Evolutionary conservation across 179 eudicot species (phyloP).

Genomic region (Beta corolliflora): DNA sequence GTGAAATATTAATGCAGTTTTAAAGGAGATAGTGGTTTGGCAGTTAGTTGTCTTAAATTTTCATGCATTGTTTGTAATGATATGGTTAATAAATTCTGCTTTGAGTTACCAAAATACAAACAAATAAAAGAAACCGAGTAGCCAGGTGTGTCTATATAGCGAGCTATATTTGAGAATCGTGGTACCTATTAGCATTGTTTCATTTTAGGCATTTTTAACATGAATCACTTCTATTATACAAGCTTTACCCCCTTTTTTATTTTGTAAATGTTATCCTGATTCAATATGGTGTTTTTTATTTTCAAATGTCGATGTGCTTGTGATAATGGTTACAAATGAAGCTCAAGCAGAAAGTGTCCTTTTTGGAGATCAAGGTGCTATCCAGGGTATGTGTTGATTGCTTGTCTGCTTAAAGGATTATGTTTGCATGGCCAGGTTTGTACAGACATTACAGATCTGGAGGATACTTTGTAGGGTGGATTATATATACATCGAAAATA

Average conservation of each 20-base stretch:
- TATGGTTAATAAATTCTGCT: too few relatives aligned
- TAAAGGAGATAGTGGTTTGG: too few relatives aligned
- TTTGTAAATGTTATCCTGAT: neutral
- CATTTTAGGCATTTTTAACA: neutral
- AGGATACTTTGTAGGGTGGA: neutral
- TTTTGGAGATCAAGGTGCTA: slow-evolving; percentile 83
- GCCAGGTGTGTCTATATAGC: neutral
- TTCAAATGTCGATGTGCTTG: slow-evolving; percentile 87
- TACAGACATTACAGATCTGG: neutral
- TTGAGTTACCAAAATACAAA: too few relatives aligned
- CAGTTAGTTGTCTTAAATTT: too few relatives aligned
- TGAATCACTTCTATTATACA: neutral
- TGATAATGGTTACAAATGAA: slow-evolving; percentile 98
- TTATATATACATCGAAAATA: neutral
- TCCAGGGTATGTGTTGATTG: slow-evolving; percentile 57
- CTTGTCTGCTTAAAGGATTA: slow-evolving; percentile 3
- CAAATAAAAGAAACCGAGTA: neutral
- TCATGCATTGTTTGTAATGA: too few relatives aligned
- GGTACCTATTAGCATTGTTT: neutral
- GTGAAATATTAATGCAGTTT: too few relatives aligned
- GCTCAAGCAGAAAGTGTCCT: slow-evolving; percentile 96
- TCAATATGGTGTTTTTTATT: neutral
- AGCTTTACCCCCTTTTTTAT: neutral
- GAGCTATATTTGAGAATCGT: neutral
- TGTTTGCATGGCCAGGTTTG: slow-evolving; percentile 1